A percentile compares a stretch with the other conserved stretches of the same genome.
Conservation (phyloP, 2,329 filamentous ascomycete species). For the Aspergillus clavatus region DNA sequence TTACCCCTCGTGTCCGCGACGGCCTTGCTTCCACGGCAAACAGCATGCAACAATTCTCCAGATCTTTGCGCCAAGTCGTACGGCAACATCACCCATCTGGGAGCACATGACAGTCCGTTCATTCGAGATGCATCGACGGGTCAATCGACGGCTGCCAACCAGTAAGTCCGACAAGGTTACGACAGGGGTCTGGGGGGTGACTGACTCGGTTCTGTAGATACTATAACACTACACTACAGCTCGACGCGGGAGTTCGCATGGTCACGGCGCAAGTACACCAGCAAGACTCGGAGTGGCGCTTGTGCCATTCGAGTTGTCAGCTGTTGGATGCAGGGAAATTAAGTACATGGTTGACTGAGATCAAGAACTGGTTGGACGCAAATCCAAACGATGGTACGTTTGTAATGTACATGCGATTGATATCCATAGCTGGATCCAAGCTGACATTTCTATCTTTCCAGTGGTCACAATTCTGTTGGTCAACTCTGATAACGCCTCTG, state of each 20-base stretch:
- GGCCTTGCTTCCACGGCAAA: constrained; percentile 28
- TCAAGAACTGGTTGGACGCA: constrained; percentile 64
- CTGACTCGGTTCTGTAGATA: constrained; percentile 26
- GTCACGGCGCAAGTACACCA: constrained; percentile 69
- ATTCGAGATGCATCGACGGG: constrained; percentile 59
- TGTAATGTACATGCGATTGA: no score
- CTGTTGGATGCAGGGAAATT: constrained; percentile 66
- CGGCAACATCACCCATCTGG: constrained; percentile 71
- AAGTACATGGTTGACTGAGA: constrained; percentile 57
- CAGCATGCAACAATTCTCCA: constrained; percentile 77
- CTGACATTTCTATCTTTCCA: constrained; percentile 5
- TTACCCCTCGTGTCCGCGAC: constrained; percentile 26
- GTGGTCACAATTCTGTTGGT: constrained; percentile 71
- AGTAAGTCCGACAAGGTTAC: constrained; percentile 44
- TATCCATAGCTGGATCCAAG: neutral
- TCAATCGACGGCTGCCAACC: constrained; percentile 64
- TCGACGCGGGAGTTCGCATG: constrained; percentile 66
- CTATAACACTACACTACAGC: constrained; percentile 65
- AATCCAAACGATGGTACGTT: constrained; percentile 59
- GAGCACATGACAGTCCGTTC: constrained; percentile 71
- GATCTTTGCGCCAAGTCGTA: constrained; percentile 66
- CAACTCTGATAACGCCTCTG: constrained; percentile 59
- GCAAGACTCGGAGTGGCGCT: constrained; percentile 53
- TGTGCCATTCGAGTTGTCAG: constrained; percentile 66
- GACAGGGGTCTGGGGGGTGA: neutral